A percentile compares a stretch with the other conserved stretches of the same genome.
Conservation (phyloP, 805 yeast species). For the Nakazawaea anatomiae region DNA sequence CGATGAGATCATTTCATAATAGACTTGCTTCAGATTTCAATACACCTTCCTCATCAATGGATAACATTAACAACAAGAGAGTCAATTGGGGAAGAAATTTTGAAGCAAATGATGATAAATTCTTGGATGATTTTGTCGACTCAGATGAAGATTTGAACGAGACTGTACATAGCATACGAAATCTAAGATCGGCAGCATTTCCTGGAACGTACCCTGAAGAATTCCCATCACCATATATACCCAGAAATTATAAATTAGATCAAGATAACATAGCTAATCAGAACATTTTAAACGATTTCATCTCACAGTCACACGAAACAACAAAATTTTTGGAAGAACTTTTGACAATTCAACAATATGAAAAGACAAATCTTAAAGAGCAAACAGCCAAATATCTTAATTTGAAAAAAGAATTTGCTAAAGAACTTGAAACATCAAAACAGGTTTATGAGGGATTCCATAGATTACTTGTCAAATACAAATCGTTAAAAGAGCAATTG, state of each 20-base stretch:
- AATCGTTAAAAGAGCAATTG: slow-evolving; percentile 15
- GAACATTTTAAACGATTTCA: slow-evolving; percentile 7
- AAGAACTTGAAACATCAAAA: slow-evolving; percentile 24
- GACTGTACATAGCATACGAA: slow-evolving; percentile 4
- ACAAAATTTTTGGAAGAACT: slow-evolving; percentile 20
- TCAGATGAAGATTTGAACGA: slow-evolving; percentile 9
- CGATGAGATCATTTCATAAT: slow-evolving; percentile 3
- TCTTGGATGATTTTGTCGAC: slow-evolving; percentile 4
- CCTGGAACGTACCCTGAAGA: slow-evolving; percentile 9
- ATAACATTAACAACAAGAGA: background rate
- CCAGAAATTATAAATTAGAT: slow-evolving; percentile 1
- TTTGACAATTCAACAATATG: slow-evolving; percentile 13
- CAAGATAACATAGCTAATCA: background rate
- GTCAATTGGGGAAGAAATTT: slow-evolving; percentile 2
- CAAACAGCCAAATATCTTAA: slow-evolving; percentile 15
- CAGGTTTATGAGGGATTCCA: slow-evolving; percentile 27
- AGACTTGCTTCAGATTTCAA: background rate
- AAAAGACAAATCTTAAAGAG: slow-evolving; percentile 7
- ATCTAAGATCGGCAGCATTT: background rate
- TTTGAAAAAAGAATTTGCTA: slow-evolving; percentile 23
- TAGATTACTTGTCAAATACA: slow-evolving; percentile 24
- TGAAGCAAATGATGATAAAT: slow-evolving; percentile 5
- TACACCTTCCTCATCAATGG: background rate
- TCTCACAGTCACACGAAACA: slow-evolving; percentile 12
- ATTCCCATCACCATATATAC: slow-evolving; percentile 9